These are phyloP conservation scores for Fragilariopsis cylindrus DNA, from an alignment of 108 stramenopile species.

Conservation along the genomic window DNA sequence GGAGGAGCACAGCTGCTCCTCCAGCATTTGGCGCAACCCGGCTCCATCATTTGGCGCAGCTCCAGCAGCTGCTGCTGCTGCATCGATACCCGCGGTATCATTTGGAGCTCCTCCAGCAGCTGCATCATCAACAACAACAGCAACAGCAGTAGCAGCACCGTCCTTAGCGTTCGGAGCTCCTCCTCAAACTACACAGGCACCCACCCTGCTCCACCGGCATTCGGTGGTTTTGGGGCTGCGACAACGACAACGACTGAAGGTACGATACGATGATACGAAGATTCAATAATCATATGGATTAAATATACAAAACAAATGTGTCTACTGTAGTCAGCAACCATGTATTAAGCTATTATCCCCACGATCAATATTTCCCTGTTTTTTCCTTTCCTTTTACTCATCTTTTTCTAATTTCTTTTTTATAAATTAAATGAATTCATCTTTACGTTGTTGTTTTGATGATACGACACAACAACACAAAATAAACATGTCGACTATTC, in stretches of 20 bases:
- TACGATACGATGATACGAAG: no score
- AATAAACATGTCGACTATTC: conserved; percentile 20
- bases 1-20: background rate
- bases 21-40: background rate
- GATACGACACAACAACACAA: background rate
- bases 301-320: background rate
- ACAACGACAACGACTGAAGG: conserved; percentile 2
- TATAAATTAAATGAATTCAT: background rate
- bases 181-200: background rate
- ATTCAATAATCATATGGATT: no score
- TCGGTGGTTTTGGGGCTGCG: conserved; percentile 23
- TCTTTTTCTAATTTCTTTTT: background rate
- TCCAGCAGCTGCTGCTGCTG: background rate
- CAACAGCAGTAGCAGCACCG: background rate
- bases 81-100: conserved; percentile 30
- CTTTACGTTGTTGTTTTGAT: conserved; percentile 14
- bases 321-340: background rate
- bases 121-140: background rate
- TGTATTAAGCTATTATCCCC: background rate
- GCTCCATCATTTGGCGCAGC: background rate
- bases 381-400: conserved; percentile 7
- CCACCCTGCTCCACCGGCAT: conserved; percentile 5
- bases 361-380: conserved; percentile 16
- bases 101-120: conserved; percentile 18
- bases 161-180: background rate